Evolutionary conservation across 2,329 filamentous ascomycete species (phyloP), one percentile per base, ranked within the genome.

Genomic region (Penicillium sp.): DNA sequence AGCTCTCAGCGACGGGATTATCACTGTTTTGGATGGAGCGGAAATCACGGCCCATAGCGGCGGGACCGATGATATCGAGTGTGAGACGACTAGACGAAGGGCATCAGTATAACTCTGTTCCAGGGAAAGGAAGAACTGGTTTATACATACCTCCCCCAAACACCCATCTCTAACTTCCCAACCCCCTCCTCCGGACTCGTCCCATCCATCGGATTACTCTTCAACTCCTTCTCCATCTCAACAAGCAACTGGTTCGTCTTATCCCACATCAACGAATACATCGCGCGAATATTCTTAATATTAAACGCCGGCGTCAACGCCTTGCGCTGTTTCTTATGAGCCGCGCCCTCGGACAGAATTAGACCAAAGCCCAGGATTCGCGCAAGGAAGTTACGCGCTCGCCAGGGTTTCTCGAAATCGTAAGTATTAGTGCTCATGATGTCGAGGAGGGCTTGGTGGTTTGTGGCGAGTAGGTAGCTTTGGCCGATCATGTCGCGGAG

Each of bases 1-100:
- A 87, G 9, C 80, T 84, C 45, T 78, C 73, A 44, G 81, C 82
- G n/a, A 87, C 78, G 61, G 82, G 80, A 68, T 84, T 86, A 47
- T 80, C 72, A 0, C 81, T 80, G 56, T 86, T 78, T 5, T 80
- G 72, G 1, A 87, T 72, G 0, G 84, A 79, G 51, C 82, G 76
- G 66, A 88, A 88, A 64, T 87, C 85, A 28, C 83, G 79, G 8
- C 84, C 84, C 79, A 86, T 83, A 15, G 84, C 85, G 1, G 84
- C 83, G 1, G 84, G 74, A 1, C 85, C 85, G 54, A 88, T 87
- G 49, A 87, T 85, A 63, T 87, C 85, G 9, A 87, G 80, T 0
- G 85, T 86, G 2, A 84, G 81, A 3, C 85, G 82, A 38, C 74
- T 76, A 17, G 1, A 37, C n/a, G 1, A n/a, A 24, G 1, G 1